Evolutionary conservation across 2,329 filamentous ascomycete species (phyloP).

Genomic region (Coniella vitis): DNA sequence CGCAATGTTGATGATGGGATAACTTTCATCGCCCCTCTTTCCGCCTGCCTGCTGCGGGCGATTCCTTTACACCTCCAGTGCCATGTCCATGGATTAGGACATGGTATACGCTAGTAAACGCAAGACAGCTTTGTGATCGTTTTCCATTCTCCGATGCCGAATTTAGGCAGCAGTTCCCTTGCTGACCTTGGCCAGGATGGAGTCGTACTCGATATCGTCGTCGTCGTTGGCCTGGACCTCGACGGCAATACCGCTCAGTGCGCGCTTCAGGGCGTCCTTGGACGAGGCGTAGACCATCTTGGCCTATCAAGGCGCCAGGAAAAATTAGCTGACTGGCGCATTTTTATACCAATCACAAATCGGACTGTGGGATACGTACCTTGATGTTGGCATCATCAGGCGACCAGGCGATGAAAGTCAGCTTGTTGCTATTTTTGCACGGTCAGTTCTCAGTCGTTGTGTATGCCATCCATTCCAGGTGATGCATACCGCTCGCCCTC

Average conservation of each 20-base stretch:
- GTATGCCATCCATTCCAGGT: not conserved
- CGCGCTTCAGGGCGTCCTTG: constrained; percentile 77
- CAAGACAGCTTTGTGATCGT: constrained; percentile 9
- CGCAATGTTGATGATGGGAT: constrained; percentile 5
- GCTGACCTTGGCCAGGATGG: constrained; percentile 60
- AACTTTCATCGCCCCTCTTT: not conserved
- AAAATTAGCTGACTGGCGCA: not conserved
- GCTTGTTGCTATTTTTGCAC: constrained; percentile 58
- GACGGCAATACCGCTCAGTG: constrained; percentile 65
- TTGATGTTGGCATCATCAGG: constrained; percentile 74
- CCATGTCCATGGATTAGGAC: not conserved
- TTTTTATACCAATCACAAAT: not conserved
- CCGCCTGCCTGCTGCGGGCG: not conserved
- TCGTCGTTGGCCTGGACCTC: constrained; percentile 80
- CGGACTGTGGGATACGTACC: constrained; percentile 41
- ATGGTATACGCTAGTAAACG: constrained; percentile 10
- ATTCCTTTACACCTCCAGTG: constrained; percentile 1
- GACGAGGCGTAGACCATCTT: constrained; percentile 90
- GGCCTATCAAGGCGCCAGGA: constrained; percentile 41
- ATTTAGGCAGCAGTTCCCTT: constrained; percentile 44
- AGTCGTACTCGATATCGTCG: constrained; percentile 74
- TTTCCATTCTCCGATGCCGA: not conserved
- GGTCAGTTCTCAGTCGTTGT: constrained; percentile 2
- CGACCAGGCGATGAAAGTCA: constrained; percentile 73
- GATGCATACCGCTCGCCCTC: constrained; percentile 61